Evolutionary conservation across 2,329 filamentous ascomycete genomes (phyloP).

Genomic region (Helminthosporium solani): DNA sequence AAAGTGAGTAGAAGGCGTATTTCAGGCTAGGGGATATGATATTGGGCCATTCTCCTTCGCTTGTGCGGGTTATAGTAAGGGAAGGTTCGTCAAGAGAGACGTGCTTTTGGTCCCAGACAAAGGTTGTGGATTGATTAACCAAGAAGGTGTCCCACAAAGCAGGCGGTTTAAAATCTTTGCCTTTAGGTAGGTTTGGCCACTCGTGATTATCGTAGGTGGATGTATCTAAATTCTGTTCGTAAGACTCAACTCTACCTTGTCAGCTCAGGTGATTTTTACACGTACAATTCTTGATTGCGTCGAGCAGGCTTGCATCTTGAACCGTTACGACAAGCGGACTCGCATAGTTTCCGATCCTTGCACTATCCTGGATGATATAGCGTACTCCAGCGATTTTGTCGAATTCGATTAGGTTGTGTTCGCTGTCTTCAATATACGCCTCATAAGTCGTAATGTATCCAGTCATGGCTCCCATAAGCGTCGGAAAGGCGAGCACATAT

Average conservation of each 20-base stretch:
- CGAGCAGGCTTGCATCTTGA: constrained; percentile 11
- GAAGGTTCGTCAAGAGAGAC: constrained; percentile 12
- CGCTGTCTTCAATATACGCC: constrained; percentile 29
- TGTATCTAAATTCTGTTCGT: background rate
- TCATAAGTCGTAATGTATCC: constrained; percentile 40
- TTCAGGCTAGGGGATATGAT: constrained; percentile 1
- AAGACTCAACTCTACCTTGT: background rate
- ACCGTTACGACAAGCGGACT: constrained; percentile 14
- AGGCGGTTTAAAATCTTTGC: background rate
- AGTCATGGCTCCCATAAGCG: constrained; percentile 42
- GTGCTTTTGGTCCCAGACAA: constrained; percentile 5
- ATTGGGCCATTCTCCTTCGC: background rate
- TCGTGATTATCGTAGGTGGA: background rate
- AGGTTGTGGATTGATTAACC: background rate
- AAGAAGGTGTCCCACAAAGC: background rate
- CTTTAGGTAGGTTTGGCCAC: background rate
- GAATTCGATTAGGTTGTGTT: constrained; percentile 28
- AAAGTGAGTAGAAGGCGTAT: constrained; percentile 9
- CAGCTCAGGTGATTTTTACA: too few relatives aligned
- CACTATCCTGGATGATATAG: constrained; percentile 19
- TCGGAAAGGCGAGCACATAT: constrained; percentile 41
- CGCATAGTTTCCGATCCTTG: constrained; percentile 16
- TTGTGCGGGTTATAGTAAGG: constrained; percentile 17
- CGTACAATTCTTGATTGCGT: constrained; percentile 18
- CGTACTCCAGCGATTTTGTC: constrained; percentile 15